phyloP scores from a whole-genome alignment of 1,284 basidiomycete species.

The Spongispora temasekensis region DNA sequence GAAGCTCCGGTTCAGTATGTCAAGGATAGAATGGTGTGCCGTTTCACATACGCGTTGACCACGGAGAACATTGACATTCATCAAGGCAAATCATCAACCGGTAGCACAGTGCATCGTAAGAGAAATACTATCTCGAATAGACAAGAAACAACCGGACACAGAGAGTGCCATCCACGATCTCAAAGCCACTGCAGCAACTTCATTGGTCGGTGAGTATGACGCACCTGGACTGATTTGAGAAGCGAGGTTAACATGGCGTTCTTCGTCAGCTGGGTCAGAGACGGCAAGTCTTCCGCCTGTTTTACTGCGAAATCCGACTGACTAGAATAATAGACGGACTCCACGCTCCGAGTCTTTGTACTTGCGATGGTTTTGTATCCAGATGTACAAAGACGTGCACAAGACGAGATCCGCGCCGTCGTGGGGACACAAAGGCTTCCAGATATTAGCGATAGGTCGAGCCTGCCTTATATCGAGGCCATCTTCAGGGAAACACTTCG shows the following conservation, averaged over 20 bases:
- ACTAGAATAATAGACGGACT: constrained; percentile 7
- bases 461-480: not conserved
- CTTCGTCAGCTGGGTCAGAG: constrained; percentile 9
- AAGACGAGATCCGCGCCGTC: constrained; percentile 7
- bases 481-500: constrained; percentile 4
- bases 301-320: not conserved
- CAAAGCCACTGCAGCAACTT: not conserved
- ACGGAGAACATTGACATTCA: not conserved
- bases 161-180: not conserved
- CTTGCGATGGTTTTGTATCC: constrained; percentile 13
- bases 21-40: constrained; percentile 9
- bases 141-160: not conserved
- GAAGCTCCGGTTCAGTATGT: constrained; percentile 1
- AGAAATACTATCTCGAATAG: constrained; percentile 8
- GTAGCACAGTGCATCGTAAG: constrained; percentile 10
- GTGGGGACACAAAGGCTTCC: constrained; percentile 15
- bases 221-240: not conserved
- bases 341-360: constrained; percentile 6
- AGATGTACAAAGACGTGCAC: constrained; percentile 12
- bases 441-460: not conserved
- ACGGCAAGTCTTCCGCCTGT: constrained; percentile 2
- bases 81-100: constrained; percentile 1
- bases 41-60: not conserved
- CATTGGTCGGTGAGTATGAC: not conserved
- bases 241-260: not conserved